Evolutionary conservation across 2,329 filamentous ascomycete genomes (phyloP).

Genomic region (Sporothrix sp.): DNA sequence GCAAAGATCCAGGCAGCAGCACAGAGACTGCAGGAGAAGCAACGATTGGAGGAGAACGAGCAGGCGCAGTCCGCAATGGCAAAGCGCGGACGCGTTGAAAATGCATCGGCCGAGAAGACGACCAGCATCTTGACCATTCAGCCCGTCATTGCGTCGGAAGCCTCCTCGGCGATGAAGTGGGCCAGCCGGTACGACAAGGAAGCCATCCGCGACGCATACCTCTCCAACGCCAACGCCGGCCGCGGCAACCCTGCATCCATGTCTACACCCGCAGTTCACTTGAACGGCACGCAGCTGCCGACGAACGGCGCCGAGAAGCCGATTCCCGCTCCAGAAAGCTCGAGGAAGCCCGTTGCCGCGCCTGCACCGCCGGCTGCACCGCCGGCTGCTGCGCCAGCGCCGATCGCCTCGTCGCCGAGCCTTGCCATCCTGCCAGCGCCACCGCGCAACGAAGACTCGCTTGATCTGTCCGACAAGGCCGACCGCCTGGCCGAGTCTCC

Average conservation of each 20-base stretch:
- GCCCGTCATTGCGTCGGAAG: constrained; percentile 73
- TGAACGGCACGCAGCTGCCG: constrained; percentile 10
- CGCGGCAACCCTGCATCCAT: constrained; percentile 37
- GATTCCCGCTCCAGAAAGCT: background rate
- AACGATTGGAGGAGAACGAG: constrained; percentile 47
- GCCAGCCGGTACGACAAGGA: constrained; percentile 91
- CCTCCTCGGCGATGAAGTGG: constrained; percentile 93
- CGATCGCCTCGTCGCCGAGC: background rate
- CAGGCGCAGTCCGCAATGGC: constrained; percentile 27
- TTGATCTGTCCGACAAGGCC: constrained; percentile 28
- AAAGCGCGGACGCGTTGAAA: constrained; percentile 45
- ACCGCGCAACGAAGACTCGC: background rate
- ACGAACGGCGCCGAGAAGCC: background rate
- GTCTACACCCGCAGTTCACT: constrained; percentile 12
- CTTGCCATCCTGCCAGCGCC: constrained; percentile 2
- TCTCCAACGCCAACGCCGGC: constrained; percentile 63
- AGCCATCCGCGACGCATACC: constrained; percentile 73
- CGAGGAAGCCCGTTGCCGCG: constrained; percentile 8
- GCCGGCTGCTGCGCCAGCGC: background rate
- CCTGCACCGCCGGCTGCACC: background rate
- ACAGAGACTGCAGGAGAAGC: constrained; percentile 64
- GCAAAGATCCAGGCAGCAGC: constrained; percentile 89
- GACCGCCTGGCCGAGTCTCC: constrained; percentile 22
- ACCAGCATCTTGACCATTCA: constrained; percentile 85
- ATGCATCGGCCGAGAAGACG: constrained; percentile 56